Base-by-base conservation (phyloP, 2,329 filamentous ascomycete genomes). In the Phaeosphaeriaceae sp. region DNA sequence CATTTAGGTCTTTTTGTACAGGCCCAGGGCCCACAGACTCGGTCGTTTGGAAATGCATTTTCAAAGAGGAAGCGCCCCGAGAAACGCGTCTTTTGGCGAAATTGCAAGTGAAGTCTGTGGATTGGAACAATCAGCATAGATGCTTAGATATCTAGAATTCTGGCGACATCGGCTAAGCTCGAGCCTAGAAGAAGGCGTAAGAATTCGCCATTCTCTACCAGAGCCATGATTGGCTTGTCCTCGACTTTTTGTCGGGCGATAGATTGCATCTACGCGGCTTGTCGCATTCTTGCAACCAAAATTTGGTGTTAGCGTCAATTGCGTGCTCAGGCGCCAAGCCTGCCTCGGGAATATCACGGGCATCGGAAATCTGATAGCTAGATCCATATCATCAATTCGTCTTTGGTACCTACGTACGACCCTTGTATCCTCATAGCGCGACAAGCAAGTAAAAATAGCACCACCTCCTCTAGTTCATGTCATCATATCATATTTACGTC, bases 1-100 rank as follows among this genome's bases (percentile, higher is more conserved):
- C 48, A 54, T 72, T 74, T 38, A 63, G 53, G 8, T 57, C 32
- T 34, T 55, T 58, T 40, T 68, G 58, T 63, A 65, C 68, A 38
- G 63, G 68, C 26, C 57, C 68, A 48, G 70, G 66, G 57, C 73
- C 73, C 33, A 68, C 66, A 26, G 72, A 74, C 45, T 74, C 64
- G 5, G 64, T 52, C 43, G 72, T 66, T 49, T 74, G 69, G 60
- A 70, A 66, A 56, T 71, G 70, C 73, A 75, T 75, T 21, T 46
- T 67, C 50, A 54, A 41, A 23, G 44, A 42, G 37, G 48, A n/a
- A n/a, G n/a, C n/a, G n/a, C n/a, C n/a, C n/a, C n/a, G n/a, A n/a
- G n/a, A n/a, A n/a, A n/a, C n/a, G n/a, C n/a, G n/a, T n/a, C n/a
- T n/a, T n/a, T n/a, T n/a, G n/a, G n/a, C n/a, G n/a, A n/a, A n/a